A percentile compares a stretch with the other conserved stretches of the same genome.
These are phyloP conservation scores for Backusella macrospora DNA, from an alignment of 192 early-diverging fungal genomes.

Conservation along the genomic window DNA sequence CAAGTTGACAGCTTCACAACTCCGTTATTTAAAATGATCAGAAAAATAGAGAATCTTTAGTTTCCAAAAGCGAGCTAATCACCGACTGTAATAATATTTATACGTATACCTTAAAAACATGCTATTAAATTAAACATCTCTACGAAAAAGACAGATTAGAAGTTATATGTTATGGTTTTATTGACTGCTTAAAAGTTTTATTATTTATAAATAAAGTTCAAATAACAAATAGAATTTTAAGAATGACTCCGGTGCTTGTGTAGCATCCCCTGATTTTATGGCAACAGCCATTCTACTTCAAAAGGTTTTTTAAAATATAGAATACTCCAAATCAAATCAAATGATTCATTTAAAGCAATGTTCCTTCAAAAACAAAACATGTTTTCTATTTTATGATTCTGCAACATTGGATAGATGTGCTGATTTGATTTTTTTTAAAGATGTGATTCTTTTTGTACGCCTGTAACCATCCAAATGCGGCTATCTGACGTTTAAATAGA, in stretches of 20 bases:
- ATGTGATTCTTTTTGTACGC: not conserved
- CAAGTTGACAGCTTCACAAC: conserved; percentile 9
- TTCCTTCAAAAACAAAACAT: not conserved
- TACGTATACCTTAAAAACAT: not conserved
- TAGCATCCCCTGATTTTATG: not conserved
- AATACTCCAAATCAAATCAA: not conserved
- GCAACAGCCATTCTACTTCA: not conserved
- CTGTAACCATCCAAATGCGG: conserved; percentile 4
- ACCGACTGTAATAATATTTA: not conserved
- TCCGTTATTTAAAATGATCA: not conserved
- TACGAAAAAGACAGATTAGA: not conserved
- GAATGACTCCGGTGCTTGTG: not conserved
- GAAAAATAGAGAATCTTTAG: not conserved
- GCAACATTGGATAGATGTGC: not conserved
- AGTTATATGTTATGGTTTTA: not conserved
- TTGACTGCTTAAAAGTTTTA: not conserved
- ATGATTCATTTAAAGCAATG: not conserved
- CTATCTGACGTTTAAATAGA: not conserved
- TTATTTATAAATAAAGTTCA: not conserved
- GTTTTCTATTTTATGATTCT: not conserved
- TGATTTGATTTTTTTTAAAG: not conserved
- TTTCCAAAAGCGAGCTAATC: not conserved
- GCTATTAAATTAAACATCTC: not conserved
- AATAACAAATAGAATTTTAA: not conserved
- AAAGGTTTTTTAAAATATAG: not conserved